Conservation (phyloP, 345 rosid genomes). For the Diplotaxis tenuifolia region DNA sequence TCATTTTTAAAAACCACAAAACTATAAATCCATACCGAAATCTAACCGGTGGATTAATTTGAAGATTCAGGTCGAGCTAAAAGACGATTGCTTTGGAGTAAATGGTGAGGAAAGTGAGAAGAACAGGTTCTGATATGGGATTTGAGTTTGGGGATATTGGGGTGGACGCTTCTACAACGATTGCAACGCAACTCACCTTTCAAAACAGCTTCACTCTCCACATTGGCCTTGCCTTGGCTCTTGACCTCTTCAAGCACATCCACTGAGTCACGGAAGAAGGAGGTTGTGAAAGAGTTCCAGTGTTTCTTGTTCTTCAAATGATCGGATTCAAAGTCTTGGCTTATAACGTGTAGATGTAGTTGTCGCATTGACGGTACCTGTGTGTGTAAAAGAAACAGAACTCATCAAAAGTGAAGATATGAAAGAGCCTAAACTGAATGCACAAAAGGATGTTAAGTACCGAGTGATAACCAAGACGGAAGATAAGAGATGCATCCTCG, state of each 20-base stretch:
- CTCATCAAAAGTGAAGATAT: neutral
- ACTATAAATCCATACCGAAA: neutral
- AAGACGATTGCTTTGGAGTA: conserved; percentile 48
- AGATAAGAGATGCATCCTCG: conserved; percentile 67
- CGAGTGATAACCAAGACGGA: conserved; percentile 95
- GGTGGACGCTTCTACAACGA: conserved; percentile 83
- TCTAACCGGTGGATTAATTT: neutral
- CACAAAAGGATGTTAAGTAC: conserved; percentile 42
- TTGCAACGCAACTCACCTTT: conserved; percentile 82
- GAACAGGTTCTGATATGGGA: conserved; percentile 57
- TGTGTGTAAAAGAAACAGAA: neutral
- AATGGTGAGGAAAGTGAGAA: conserved; percentile 50
- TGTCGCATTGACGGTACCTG: conserved; percentile 51
- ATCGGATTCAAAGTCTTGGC: conserved; percentile 87
- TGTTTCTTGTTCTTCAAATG: conserved; percentile 85
- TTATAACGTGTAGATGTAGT: conserved; percentile 85
- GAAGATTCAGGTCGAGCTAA: conserved; percentile 3
- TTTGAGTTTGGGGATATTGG: conserved; percentile 83
- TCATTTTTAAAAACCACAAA: too few relatives aligned
- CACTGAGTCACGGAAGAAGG: conserved; percentile 74
- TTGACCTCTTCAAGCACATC: conserved; percentile 76
- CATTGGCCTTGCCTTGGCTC: conserved; percentile 51
- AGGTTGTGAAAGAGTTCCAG: conserved; percentile 85
- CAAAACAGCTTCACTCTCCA: conserved; percentile 44
- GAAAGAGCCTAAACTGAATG: neutral